Evolutionary conservation across 352 stramenopile genomes (phyloP), one percentile per base, ranked within the genome.

Genomic region (Pythium utonaiense): DNA sequence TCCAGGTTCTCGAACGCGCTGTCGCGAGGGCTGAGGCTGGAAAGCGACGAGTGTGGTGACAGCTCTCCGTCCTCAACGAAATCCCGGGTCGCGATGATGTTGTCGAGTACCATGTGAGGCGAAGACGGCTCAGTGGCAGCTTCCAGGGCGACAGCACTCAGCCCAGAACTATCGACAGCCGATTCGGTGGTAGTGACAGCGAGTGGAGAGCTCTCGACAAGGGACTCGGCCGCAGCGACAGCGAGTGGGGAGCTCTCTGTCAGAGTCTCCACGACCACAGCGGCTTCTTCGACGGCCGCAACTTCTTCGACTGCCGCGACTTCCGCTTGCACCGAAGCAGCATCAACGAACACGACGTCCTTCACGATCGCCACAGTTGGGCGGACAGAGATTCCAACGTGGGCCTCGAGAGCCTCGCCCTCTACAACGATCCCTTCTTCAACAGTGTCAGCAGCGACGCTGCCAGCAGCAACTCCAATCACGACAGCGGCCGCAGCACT

Each of bases 11-110:
- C 40, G 40, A 27, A 47, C 40, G 40, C 40, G 31, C 28, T 28
- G 41, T 66, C 52, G 5, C 28, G 44, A 17, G 59, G 41, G 27
- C 51, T 66, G 17, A 34, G 25, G 25, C 59, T 66, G n/a, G 59
- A 66, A 2, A 66, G 52, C 14, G 52, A 66, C 30, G 45, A 61
- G 16, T 52, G 27, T 4, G 60, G 45, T 3, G 53, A 61, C 16
- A 53, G 24, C 6, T 57, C 45, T 9, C 25, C 17, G 14, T 17
- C 10, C 19, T 59, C 52, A 21, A 60, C 17, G 33, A 52, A 57
- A 8, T 60, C 52, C 1, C 34, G 60, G 0, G 60, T 57, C 21
- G 31, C 51, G 41, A 57, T 34, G 10, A 66, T 21, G 19, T 24
- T 44, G 33, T 60, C 59, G 5, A 65, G 13, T 1, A 41, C 21